Base-by-base conservation (phyloP, 345 rosid genomes). In the Rhizophora apiculata region DNA sequence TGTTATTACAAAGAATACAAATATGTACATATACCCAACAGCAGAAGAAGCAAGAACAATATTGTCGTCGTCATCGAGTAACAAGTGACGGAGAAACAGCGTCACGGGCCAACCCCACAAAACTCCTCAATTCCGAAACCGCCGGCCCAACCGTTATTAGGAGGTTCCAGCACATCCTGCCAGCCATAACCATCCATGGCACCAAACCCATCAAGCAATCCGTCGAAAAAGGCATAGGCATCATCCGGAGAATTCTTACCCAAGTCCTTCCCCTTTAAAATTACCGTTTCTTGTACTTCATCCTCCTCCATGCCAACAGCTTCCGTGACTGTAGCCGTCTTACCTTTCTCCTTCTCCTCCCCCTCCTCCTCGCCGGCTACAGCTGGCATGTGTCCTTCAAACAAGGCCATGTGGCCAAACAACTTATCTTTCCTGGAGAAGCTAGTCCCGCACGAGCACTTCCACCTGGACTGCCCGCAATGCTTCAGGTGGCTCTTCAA, bases 331-430 rank as follows among this genome's bases (percentile, higher is more conserved):
- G 32, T 60, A 34, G 8, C 63, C 46, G 26, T 36, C 31, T 74
- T 73, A 21, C 6, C 65, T 20, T 62, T 63, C 21, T 34, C 56
- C 49, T 43, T 15, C 16, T 9, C 46, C 30, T 69, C 71, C 34
- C 67, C 72, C 24, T 51, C 79, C 2, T 65, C 76, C 10, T 63
- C 81, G 46, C 39, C 78, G 2, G 19, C 66, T 27, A 77, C 80
- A 0, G 83, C 83, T 0, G 96, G 96, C 92, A 87, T 84, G 63
- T 89, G 96, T 19, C 92, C 96, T 76, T 89, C 96, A 34, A 89
- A 89, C 84, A 84, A 62, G 6, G 88, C 85, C 83, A 89, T 71
- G 68, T 87, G 96, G 24, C 92, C 89, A 20, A 89, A 89, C 74
- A 87, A 71, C 85, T 89, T 86, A 53, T 89, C 92, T 73, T 87